Evolutionary conservation across 768 basidiomycete species (phyloP).

Genomic region (Butyriboletus loyo): DNA sequence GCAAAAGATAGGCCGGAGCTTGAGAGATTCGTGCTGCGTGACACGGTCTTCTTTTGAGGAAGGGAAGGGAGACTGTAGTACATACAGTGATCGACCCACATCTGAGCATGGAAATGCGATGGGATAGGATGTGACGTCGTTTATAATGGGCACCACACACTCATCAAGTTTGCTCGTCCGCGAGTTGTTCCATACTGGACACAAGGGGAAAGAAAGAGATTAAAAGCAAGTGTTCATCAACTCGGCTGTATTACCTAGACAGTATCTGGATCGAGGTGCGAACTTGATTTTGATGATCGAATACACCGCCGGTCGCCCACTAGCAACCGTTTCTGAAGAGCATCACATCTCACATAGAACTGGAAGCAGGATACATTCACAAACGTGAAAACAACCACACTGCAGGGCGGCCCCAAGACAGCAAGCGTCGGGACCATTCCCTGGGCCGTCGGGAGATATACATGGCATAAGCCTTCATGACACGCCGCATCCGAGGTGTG

Average conservation of each 20-base stretch:
- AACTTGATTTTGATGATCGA: constrained; percentile 14
- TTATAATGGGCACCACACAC: background rate
- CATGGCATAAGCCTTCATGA: constrained; percentile 10
- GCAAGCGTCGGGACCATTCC: constrained; percentile 4
- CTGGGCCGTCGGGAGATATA: constrained; percentile 1
- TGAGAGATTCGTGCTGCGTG: constrained; percentile 59
- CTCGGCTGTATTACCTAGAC: background rate
- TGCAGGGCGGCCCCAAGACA: constrained; percentile 5
- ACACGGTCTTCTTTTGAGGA: constrained; percentile 65
- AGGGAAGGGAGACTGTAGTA: background rate
- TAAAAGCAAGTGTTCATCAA: constrained; percentile 3
- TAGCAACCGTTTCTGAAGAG: background rate
- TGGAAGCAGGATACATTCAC: constrained; percentile 4
- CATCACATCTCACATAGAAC: constrained; percentile 7
- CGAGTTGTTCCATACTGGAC: background rate
- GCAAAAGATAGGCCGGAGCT: constrained; percentile 72
- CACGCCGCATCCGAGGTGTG: constrained; percentile 2
- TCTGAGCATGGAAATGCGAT: background rate
- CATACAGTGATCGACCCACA: background rate
- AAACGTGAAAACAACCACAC: constrained; percentile 9
- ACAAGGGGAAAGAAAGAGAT: constrained; percentile 3
- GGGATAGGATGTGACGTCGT: constrained; percentile 1
- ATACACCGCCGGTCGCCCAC: constrained; percentile 2
- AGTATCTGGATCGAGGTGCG: constrained; percentile 7
- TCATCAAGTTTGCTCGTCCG: background rate